Evolutionary conservation across 1,139 yeast genomes (phyloP).

Genomic region (Protomyces lactucae-debilis): DNA sequence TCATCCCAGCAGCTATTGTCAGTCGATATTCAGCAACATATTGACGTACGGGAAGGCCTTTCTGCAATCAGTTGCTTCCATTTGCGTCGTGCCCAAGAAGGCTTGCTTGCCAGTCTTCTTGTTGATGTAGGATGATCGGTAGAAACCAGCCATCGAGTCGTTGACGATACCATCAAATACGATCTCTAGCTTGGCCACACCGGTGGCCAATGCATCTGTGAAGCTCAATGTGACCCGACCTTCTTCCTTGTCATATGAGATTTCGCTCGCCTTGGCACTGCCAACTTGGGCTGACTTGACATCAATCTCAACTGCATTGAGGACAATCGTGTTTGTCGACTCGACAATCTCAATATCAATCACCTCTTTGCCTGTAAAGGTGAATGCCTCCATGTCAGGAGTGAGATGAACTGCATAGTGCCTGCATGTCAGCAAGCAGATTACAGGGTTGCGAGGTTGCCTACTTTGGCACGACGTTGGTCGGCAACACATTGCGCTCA

Average conservation of each 20-base stretch:
- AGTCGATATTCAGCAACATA: too few relatives aligned
- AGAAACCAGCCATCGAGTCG: constrained; percentile 75
- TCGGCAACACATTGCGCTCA: constrained; percentile 25
- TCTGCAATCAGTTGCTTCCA: constrained; percentile 82
- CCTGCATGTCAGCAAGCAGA: not conserved
- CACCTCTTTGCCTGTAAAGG: constrained; percentile 60
- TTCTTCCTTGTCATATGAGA: constrained; percentile 48
- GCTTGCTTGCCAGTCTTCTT: constrained; percentile 52
- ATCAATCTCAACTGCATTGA: constrained; percentile 64
- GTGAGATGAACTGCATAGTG: constrained; percentile 69
- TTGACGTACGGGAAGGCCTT: constrained; percentile 59
- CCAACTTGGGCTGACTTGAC: constrained; percentile 30
- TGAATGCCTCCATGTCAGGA: constrained; percentile 67
- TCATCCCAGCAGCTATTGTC: constrained; percentile 50
- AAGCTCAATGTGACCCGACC: constrained; percentile 61
- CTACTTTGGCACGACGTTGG: constrained; percentile 26
- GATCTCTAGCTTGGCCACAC: constrained; percentile 48
- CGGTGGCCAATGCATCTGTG: constrained; percentile 45
- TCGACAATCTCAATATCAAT: constrained; percentile 54
- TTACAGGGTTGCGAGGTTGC: not conserved
- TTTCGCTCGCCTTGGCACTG: constrained; percentile 30
- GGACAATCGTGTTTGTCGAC: constrained; percentile 48
- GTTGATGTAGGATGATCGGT: constrained; percentile 67
- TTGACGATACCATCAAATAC: constrained; percentile 61
- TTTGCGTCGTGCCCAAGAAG: constrained; percentile 71